Evolutionary conservation across 1,284 basidiomycete species (phyloP).

Genomic region (Fomitopsis schrenkii): DNA sequence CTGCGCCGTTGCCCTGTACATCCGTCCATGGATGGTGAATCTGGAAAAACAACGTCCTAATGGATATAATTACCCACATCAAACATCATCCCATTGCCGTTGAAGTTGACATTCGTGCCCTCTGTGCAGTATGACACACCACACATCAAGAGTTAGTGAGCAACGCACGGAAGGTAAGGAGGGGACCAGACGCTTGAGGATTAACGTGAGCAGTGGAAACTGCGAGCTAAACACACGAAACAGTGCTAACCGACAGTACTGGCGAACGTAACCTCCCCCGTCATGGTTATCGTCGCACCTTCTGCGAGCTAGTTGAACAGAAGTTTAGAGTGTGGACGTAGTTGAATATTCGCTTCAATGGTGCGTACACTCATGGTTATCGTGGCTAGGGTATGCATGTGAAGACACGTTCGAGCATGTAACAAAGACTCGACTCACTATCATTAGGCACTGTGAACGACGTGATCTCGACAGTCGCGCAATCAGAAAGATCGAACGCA

Average conservation of each 20-base stretch:
- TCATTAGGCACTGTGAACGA: not conserved
- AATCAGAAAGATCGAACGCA: not conserved
- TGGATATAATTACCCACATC: not conserved
- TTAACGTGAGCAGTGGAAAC: not conserved
- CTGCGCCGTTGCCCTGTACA: conserved; percentile 6
- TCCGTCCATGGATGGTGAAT: not conserved
- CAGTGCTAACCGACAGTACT: not conserved
- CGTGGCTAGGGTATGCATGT: not conserved
- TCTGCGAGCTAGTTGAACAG: not conserved
- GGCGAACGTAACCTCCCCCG: conserved; percentile 7
- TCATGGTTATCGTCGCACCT: conserved; percentile 5
- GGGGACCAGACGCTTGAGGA: conserved; percentile 2
- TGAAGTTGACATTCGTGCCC: conserved; percentile 4
- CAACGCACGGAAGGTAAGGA: conserved; percentile 3
- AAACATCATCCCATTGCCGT: conserved; percentile 3
- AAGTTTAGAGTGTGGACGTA: too few species aligned
- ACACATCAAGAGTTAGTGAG: too few species aligned
- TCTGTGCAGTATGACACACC: not conserved
- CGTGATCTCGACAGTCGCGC: not conserved
- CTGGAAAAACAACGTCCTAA: not conserved
- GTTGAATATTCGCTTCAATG: too few species aligned
- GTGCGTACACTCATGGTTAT: not conserved
- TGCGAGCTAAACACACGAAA: not conserved
- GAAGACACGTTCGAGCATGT: not conserved
- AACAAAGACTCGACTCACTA: not conserved